These are phyloP conservation scores for Lactuca sativa DNA, from an alignment of 129 eudicot species.

Conservation along the genomic window DNA sequence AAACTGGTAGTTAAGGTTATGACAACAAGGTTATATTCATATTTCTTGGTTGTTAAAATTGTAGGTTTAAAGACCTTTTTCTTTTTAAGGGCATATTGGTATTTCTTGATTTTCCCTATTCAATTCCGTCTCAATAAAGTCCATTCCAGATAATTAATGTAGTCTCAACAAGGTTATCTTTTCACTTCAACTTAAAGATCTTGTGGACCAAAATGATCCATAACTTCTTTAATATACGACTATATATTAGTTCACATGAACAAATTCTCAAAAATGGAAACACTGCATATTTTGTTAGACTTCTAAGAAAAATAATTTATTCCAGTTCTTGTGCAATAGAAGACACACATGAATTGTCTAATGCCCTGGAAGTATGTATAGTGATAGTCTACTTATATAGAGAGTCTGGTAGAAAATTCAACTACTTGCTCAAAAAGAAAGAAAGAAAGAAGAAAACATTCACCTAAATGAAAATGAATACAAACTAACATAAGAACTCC, in stretches of 20 bases:
- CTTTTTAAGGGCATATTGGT: too few species aligned
- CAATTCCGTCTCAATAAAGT: too few species aligned
- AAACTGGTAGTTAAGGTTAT: not conserved
- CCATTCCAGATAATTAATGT: too few species aligned
- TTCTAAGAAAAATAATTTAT: not conserved
- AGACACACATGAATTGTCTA: not conserved
- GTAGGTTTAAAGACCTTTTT: too few species aligned
- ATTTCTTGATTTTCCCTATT: too few species aligned
- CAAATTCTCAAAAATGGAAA: not conserved
- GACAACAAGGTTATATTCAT: not conserved
- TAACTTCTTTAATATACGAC: too few species aligned
- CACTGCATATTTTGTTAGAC: not conserved
- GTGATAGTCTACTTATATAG: too few species aligned
- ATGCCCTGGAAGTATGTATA: not conserved
- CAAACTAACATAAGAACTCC: not conserved
- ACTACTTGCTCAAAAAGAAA: not conserved
- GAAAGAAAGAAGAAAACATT: conserved; percentile 8
- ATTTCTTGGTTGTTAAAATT: not conserved
- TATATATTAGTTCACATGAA: conserved; percentile 5
- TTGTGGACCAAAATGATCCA: too few species aligned
- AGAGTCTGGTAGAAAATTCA: too few species aligned
- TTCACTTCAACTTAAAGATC: too few species aligned
- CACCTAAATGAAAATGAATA: conserved; percentile 19
- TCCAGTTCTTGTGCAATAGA: not conserved
- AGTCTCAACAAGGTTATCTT: too few species aligned